These are phyloP conservation scores for Lunasporangiospora selenospora DNA, from an alignment of 192 early-diverging fungal species.

Conservation along the genomic window DNA sequence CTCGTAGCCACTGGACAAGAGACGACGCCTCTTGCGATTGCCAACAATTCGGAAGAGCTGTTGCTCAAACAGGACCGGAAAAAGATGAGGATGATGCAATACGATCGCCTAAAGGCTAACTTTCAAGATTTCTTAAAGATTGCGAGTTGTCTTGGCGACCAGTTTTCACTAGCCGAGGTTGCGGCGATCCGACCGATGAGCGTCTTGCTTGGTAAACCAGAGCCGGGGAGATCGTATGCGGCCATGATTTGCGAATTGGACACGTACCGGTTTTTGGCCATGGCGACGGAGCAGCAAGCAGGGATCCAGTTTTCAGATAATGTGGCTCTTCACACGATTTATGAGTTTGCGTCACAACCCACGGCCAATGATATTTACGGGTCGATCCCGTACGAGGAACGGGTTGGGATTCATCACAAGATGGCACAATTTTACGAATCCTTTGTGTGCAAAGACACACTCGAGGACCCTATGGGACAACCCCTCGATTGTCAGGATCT, in stretches of 20 bases:
- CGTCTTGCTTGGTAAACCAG: constrained; percentile 23
- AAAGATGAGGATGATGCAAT: constrained; percentile 57
- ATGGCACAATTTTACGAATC: constrained; percentile 55
- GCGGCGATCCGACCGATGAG: constrained; percentile 46
- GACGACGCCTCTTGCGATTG: background rate
- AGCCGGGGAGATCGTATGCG: constrained; percentile 16
- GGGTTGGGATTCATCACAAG: constrained; percentile 42
- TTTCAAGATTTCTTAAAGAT: constrained; percentile 60
- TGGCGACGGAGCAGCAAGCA: constrained; percentile 26
- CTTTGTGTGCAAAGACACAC: constrained; percentile 10
- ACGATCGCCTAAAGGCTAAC: constrained; percentile 49
- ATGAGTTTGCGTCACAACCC: constrained; percentile 46
- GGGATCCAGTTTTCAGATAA: constrained; percentile 35
- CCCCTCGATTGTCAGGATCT: constrained; percentile 44
- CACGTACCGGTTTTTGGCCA: constrained; percentile 44
- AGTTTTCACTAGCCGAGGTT: constrained; percentile 52
- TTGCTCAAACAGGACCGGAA: constrained; percentile 53
- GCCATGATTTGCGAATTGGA: constrained; percentile 41
- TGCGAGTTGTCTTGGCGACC: constrained; percentile 53
- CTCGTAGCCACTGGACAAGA: constrained; percentile 36
- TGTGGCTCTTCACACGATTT: constrained; percentile 15
- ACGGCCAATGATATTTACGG: constrained; percentile 55
- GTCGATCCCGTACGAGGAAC: constrained; percentile 53
- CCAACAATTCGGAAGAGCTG: constrained; percentile 40
- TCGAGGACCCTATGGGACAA: constrained; percentile 15